Percentiles rank a stretch among this genome's conserved stretches.
Evolutionary conservation across 257 asterid genomes (phyloP).

Genomic region (Capsicum baccatum): DNA sequence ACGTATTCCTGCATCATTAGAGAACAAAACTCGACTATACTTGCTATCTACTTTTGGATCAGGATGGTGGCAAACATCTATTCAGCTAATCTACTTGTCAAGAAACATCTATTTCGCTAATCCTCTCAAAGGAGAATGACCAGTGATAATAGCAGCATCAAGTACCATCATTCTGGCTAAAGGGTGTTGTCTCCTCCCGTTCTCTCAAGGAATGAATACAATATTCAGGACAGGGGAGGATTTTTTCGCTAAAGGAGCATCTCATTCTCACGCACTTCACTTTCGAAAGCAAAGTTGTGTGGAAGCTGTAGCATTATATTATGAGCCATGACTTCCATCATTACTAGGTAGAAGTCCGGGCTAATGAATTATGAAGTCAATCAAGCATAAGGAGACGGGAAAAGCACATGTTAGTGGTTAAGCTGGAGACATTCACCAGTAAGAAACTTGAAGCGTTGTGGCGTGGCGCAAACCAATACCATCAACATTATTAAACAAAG

Average conservation of each 20-base stretch:
- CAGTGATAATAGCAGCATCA: not conserved
- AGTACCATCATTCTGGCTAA: not conserved
- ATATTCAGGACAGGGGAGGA: too few species aligned
- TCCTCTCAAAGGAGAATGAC: not conserved
- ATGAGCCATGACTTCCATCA: not conserved
- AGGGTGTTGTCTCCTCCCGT: not conserved
- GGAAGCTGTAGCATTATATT: conserved; percentile 2
- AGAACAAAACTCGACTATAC: not conserved
- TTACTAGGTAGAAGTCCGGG: not conserved
- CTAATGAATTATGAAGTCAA: not conserved
- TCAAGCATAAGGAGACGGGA: not conserved
- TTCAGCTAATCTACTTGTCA: not conserved
- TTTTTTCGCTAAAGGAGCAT: not conserved
- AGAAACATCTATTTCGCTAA: not conserved
- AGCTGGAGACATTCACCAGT: not conserved
- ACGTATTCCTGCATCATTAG: not conserved
- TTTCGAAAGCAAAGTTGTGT: not conserved
- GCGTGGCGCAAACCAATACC: not conserved
- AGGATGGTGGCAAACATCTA: not conserved
- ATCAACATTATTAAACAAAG: not conserved
- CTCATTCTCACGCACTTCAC: not conserved
- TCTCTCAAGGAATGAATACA: not conserved
- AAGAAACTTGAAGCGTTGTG: not conserved
- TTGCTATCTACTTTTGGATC: not conserved
- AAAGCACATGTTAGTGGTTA: not conserved